phyloP scores from a whole-genome alignment of 2,329 filamentous ascomycete species.

The Coniella lustricola region DNA sequence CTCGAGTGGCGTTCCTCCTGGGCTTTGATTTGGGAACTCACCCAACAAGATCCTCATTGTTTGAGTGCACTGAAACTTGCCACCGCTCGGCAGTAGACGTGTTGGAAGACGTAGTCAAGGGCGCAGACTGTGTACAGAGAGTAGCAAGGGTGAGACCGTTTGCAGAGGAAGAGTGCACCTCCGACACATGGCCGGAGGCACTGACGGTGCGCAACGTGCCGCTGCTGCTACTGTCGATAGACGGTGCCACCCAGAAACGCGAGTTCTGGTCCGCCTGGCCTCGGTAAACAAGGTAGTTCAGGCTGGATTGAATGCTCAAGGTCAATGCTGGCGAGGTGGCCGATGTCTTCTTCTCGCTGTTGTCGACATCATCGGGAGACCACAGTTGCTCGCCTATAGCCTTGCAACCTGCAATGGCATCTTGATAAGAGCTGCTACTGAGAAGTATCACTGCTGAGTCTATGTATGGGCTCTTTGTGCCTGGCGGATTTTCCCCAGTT shows the following conservation, averaged over 20 bases:
- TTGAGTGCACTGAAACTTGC: conserved; percentile 31
- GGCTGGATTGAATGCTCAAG: conserved; percentile 24
- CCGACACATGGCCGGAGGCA: conserved; percentile 20
- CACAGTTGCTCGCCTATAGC: conserved; percentile 35
- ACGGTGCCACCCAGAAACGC: conserved; percentile 31
- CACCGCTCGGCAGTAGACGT: conserved; percentile 29
- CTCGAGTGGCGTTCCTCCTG: too few species aligned
- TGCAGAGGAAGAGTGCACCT: not conserved
- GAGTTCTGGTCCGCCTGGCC: conserved; percentile 19
- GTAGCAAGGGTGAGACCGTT: conserved; percentile 23
- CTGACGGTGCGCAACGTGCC: conserved; percentile 23
- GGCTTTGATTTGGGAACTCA: conserved; percentile 18
- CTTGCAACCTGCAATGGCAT: conserved; percentile 26
- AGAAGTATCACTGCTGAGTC: conserved; percentile 30
- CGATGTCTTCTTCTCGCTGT: too few species aligned
- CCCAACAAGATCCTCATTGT: conserved; percentile 32
- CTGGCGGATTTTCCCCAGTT: too few species aligned
- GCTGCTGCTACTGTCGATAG: conserved; percentile 14
- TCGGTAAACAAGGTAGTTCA: conserved; percentile 32
- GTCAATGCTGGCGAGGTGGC: not conserved
- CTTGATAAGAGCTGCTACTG: conserved; percentile 21
- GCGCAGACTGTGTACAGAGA: conserved; percentile 37
- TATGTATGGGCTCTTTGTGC: conserved; percentile 25
- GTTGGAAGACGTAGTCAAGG: conserved; percentile 28
- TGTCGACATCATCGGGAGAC: conserved; percentile 22